Percentiles rank a stretch among this genome's conserved stretches.
Evolutionary conservation across 768 basidiomycete genomes (phyloP).

Genomic region (Leucosporidium creatinivorum): DNA sequence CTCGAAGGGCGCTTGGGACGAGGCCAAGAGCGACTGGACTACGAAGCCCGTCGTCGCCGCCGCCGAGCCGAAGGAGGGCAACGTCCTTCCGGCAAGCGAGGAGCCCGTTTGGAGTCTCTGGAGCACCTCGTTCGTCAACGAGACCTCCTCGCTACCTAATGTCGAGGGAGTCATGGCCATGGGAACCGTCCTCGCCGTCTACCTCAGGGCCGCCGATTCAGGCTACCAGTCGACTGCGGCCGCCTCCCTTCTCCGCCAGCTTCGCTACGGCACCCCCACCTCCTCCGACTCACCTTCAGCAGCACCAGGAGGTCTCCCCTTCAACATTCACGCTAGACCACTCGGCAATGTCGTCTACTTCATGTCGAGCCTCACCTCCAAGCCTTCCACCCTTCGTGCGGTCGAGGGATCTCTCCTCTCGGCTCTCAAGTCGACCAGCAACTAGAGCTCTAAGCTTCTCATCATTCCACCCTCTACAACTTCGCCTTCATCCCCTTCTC

Average conservation of each 20-base stretch:
- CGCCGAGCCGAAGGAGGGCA: not conserved
- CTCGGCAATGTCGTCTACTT: constrained; percentile 88
- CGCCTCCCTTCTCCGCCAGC: constrained; percentile 52
- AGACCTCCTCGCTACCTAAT: constrained; percentile 11
- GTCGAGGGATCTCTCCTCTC: constrained; percentile 25
- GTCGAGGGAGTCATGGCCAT: constrained; percentile 16
- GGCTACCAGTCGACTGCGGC: constrained; percentile 60
- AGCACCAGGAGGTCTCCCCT: constrained; percentile 53
- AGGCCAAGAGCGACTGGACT: constrained; percentile 58
- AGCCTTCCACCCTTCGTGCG: constrained; percentile 15
- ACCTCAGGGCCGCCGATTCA: constrained; percentile 14
- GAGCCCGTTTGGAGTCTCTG: constrained; percentile 19
- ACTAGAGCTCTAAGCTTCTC: not conserved
- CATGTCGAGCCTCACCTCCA: constrained; percentile 78
- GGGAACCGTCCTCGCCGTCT: constrained; percentile 24
- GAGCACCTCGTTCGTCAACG: constrained; percentile 19
- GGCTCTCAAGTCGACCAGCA: too few species aligned
- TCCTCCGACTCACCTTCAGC: constrained; percentile 37
- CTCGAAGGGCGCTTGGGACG: constrained; percentile 49
- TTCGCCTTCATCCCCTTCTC: constrained; percentile 2
- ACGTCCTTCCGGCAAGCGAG: not conserved
- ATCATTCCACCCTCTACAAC: not conserved
- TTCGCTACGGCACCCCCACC: constrained; percentile 42
- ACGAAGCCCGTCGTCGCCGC: not conserved
- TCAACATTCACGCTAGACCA: constrained; percentile 72